These are phyloP conservation scores for Albatrellus sp. DNA, from an alignment of 1,284 basidiomycete genomes.

Conservation along the genomic window DNA sequence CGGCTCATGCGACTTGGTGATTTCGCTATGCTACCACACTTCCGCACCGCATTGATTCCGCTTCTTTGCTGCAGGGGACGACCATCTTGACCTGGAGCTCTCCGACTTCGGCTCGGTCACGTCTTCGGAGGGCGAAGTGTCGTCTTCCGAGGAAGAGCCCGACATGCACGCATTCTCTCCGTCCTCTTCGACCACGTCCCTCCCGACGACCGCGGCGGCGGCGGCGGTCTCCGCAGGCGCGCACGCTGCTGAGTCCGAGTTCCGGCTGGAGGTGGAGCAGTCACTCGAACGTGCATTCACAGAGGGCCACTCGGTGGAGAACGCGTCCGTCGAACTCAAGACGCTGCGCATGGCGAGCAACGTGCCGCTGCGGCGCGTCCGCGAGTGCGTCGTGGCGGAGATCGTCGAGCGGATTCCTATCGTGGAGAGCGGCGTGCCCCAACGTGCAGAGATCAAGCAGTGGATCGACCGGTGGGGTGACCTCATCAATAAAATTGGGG, in stretches of 20 bases:
- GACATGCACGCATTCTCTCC: constrained; percentile 17
- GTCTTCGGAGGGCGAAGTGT: constrained; percentile 19
- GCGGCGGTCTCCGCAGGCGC: constrained; percentile 21
- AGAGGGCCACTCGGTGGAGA: constrained; percentile 85
- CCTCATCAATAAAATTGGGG: constrained; percentile 64
- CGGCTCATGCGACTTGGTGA: constrained; percentile 61
- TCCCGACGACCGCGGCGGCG: constrained; percentile 23
- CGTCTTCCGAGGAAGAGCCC: constrained; percentile 18
- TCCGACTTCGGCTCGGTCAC: constrained; percentile 46
- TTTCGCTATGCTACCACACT: constrained; percentile 5
- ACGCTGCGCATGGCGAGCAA: constrained; percentile 91
- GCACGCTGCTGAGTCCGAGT: constrained; percentile 53
- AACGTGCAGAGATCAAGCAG: constrained; percentile 47
- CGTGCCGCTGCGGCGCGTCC: constrained; percentile 67
- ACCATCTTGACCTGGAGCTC: constrained; percentile 42
- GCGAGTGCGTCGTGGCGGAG: constrained; percentile 65
- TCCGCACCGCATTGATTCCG: not conserved
- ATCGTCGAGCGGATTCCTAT: constrained; percentile 58
- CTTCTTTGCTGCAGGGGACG: constrained; percentile 34
- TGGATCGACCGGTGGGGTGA: constrained; percentile 60
- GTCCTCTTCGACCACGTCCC: constrained; percentile 28
- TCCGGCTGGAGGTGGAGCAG: constrained; percentile 63
- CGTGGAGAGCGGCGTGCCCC: constrained; percentile 35
- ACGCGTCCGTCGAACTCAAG: constrained; percentile 87
- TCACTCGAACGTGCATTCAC: constrained; percentile 83